A percentile compares a stretch with the other conserved stretches of the same genome.
Conservation (phyloP, 2,329 filamentous ascomycete species). For the Phialophora expanda region DNA sequence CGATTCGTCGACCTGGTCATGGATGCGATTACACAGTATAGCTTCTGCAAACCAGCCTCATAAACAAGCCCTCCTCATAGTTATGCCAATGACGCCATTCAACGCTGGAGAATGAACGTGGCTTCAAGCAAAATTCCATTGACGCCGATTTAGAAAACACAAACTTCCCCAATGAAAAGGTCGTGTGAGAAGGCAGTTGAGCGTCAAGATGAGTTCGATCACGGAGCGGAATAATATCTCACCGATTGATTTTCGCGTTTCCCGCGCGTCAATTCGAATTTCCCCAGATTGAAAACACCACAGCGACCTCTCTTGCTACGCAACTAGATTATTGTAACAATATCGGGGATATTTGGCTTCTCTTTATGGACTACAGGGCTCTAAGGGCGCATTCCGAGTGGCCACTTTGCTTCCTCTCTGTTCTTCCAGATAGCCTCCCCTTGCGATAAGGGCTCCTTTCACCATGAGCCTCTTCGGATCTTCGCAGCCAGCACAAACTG, state of each 20-base stretch:
- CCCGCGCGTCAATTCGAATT: constrained; percentile 10
- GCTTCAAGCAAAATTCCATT: background rate
- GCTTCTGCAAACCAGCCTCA: background rate
- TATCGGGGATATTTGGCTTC: background rate
- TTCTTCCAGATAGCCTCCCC: background rate
- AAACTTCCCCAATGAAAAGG: background rate
- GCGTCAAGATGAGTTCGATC: background rate
- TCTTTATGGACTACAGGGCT: background rate
- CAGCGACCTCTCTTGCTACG: background rate
- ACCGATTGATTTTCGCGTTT: constrained; percentile 15
- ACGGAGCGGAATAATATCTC: constrained; percentile 1
- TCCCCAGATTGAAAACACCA: constrained; percentile 4
- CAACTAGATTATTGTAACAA: background rate
- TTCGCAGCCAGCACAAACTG: constrained; percentile 25
- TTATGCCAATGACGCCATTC: background rate
- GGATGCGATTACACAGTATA: background rate
- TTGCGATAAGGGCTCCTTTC: background rate
- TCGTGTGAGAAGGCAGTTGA: background rate
- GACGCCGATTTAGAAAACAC: background rate
- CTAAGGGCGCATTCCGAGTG: background rate
- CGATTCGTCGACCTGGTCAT: background rate
- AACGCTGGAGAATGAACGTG: background rate
- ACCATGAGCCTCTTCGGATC: constrained; percentile 29
- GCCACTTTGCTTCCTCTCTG: background rate
- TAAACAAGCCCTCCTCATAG: background rate